Evolutionary conservation across 495 filamentous ascomycete species (phyloP).

Genomic region (Parathielavia hyrcaniae): DNA sequence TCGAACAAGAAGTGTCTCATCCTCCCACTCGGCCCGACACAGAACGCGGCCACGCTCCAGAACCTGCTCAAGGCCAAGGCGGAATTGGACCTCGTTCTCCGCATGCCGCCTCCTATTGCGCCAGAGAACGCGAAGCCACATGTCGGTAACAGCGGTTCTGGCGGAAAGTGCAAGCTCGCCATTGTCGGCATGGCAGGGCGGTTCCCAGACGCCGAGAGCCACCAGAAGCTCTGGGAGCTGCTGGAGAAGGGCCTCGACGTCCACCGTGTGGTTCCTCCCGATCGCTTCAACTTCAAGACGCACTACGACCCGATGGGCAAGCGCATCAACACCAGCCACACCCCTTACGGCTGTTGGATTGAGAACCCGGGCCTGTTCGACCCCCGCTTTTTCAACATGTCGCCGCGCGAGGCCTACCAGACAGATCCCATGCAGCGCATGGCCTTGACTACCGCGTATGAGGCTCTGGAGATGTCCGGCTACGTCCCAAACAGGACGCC

Average conservation of each 20-base stretch:
- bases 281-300: slow-evolving; percentile 72
- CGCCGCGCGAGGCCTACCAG: slow-evolving; percentile 80
- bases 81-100: slow-evolving; percentile 37
- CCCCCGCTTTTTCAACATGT: slow-evolving; percentile 91
- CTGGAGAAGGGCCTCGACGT: slow-evolving; percentile 60
- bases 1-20: slow-evolving; percentile 44
- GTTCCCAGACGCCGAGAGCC: slow-evolving; percentile 62
- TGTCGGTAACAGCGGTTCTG: slow-evolving; percentile 42
- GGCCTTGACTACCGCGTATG: slow-evolving; percentile 77
- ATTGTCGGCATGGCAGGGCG: slow-evolving; percentile 74
- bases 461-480: slow-evolving; percentile 86
- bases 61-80: slow-evolving; percentile 38
- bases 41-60: slow-evolving; percentile 40
- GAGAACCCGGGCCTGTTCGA: slow-evolving; percentile 82
- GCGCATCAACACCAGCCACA: slow-evolving; percentile 71
- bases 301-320: slow-evolving; percentile 74
- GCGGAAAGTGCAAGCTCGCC: slow-evolving; percentile 48
- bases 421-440: slow-evolving; percentile 87
- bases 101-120: slow-evolving; percentile 30
- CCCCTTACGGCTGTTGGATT: slow-evolving; percentile 84
- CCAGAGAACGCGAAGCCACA: slow-evolving; percentile 28
- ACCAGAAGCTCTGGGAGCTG: slow-evolving; percentile 65
- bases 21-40: slow-evolving; percentile 49
- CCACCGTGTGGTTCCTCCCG: slow-evolving; percentile 55
- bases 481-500: slow-evolving; percentile 82